Evolutionary conservation across 2,329 filamentous ascomycete genomes (phyloP).

Genomic region (Cytospora chrysosperma): DNA sequence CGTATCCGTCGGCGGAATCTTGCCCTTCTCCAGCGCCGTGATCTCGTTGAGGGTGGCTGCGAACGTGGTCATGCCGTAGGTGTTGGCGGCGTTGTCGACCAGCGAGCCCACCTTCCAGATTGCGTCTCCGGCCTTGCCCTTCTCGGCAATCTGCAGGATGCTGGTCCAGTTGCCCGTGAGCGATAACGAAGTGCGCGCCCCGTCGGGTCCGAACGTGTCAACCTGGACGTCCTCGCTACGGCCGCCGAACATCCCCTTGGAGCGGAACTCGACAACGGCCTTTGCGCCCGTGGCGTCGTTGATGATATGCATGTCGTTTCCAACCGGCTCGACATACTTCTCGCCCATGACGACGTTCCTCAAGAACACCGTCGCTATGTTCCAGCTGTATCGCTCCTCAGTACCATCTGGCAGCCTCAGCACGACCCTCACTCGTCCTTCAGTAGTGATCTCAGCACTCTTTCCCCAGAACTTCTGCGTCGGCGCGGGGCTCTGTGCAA

Average conservation of each 20-base stretch:
- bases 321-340: slow-evolving; percentile 95
- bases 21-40: slow-evolving; percentile 72
- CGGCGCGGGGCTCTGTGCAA: slow-evolving; percentile 82
- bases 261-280: slow-evolving; percentile 85
- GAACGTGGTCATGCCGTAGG: slow-evolving; percentile 87
- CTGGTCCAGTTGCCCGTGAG: slow-evolving; percentile 84
- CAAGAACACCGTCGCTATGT: slow-evolving; percentile 82
- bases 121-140: slow-evolving; percentile 62
- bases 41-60: slow-evolving; percentile 86
- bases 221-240: slow-evolving; percentile 86
- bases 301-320: slow-evolving; percentile 73
- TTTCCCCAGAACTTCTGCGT: slow-evolving; percentile 99
- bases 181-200: slow-evolving; percentile 63
- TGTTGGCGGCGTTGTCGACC: slow-evolving; percentile 74
- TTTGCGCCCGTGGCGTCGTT: slow-evolving; percentile 84
- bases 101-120: slow-evolving; percentile 79
- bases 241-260: slow-evolving; percentile 95
- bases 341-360: slow-evolving; percentile 97
- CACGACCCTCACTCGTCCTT: slow-evolving; percentile 78
- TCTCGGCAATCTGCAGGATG: slow-evolving; percentile 52
- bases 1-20: slow-evolving; percentile 78
- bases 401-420: slow-evolving; percentile 64
- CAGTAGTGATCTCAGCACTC: slow-evolving; percentile 88
- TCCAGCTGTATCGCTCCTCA: slow-evolving; percentile 87
- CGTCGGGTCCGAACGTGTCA: slow-evolving; percentile 67